Conservation (phyloP, 345 rosid genomes). For the Populus euphratica region DNA sequence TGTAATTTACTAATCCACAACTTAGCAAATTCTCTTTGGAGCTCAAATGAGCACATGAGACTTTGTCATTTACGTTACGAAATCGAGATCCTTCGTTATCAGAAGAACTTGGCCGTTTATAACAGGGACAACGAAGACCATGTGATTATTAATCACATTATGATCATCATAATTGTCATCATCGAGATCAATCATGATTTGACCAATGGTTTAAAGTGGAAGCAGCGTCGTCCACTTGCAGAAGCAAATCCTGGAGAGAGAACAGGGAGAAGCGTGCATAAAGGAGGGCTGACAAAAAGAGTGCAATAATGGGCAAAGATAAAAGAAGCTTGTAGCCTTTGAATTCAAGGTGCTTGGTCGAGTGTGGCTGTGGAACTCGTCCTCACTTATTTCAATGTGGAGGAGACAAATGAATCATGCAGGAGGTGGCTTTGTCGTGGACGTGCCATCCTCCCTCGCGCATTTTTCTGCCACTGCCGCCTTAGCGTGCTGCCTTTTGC, state of each 20-base stretch:
- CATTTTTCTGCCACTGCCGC: not conserved
- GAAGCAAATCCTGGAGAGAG: not conserved
- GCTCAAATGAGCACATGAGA: not conserved
- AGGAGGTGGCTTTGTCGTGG: not conserved
- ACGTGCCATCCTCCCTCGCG: not conserved
- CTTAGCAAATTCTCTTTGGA: too few species aligned
- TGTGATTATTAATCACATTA: not conserved
- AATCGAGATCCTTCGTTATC: not conserved
- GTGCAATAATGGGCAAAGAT: not conserved
- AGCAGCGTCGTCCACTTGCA: not conserved
- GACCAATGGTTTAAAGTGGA: not conserved
- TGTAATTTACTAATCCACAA: too few species aligned
- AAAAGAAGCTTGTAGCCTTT: not conserved
- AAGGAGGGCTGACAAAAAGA: not conserved
- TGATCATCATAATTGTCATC: not conserved
- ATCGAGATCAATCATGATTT: not conserved
- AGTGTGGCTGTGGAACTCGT: not conserved
- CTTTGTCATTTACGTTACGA: not conserved
- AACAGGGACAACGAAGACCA: not conserved
- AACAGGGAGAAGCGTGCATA: not conserved
- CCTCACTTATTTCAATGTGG: not conserved
- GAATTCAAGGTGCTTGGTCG: not conserved
- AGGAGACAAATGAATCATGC: slow-evolving; percentile 1
- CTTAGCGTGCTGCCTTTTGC: not conserved
- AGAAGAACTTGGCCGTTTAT: not conserved